Evolutionary conservation across 257 asterid species (phyloP).

Genomic region (Hygrophila difformis): DNA sequence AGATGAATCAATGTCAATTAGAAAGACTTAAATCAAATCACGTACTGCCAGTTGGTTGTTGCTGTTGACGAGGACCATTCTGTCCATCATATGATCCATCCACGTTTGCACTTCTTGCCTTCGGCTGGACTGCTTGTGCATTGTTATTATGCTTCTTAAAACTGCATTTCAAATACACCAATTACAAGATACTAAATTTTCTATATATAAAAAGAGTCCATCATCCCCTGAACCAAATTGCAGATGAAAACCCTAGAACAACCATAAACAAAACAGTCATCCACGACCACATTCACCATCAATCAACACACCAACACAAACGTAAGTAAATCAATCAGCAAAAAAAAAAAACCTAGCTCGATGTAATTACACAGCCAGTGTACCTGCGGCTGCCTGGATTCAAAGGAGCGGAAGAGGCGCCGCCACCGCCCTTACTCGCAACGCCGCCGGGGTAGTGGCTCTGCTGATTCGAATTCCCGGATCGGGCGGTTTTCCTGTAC

Average conservation of each 20-base stretch:
- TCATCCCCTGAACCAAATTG: not conserved
- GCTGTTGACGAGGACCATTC: conserved; percentile 8
- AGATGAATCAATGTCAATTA: too few species aligned
- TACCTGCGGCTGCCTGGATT: conserved; percentile 32
- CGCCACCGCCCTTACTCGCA: conserved; percentile 44
- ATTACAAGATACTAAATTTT: too few species aligned
- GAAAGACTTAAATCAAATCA: not conserved
- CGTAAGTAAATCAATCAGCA: too few species aligned
- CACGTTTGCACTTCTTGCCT: conserved; percentile 34
- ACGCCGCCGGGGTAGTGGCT: conserved; percentile 28
- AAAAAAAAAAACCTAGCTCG: conserved; percentile 21
- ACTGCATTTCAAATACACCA: conserved; percentile 19
- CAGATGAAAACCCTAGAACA: conserved; percentile 5
- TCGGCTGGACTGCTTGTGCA: conserved; percentile 56
- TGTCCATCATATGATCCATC: conserved; percentile 26
- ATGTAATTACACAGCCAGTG: not conserved
- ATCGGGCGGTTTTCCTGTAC: conserved; percentile 38
- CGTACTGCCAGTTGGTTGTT: conserved; percentile 13
- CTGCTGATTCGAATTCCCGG: conserved; percentile 40
- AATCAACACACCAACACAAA: not conserved
- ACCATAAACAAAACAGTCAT: not conserved
- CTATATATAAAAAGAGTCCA: not conserved
- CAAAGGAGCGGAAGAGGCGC: conserved; percentile 34
- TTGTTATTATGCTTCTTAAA: conserved; percentile 39
- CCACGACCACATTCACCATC: conserved; percentile 9